Evolutionary conservation across 257 asterid genomes (phyloP).

Genomic region (Nicotiana knightiana): DNA sequence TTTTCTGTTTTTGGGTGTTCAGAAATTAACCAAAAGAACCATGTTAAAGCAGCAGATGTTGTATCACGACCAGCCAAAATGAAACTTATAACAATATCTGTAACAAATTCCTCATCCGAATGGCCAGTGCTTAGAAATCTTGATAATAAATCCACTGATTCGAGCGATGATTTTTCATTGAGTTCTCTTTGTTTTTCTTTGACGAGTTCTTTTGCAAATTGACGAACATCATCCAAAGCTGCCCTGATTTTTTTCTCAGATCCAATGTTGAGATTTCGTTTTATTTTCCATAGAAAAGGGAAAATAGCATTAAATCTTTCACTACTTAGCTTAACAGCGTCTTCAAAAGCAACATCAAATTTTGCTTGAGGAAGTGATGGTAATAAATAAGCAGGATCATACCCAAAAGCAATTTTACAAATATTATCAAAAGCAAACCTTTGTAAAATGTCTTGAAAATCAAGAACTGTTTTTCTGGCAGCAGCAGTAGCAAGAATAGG

Average conservation of each 20-base stretch:
- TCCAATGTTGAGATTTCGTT: slow-evolving; percentile 35
- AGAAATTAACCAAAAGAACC: slow-evolving; percentile 62
- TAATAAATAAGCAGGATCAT: slow-evolving; percentile 47
- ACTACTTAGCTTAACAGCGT: slow-evolving; percentile 19
- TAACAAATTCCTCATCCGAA: slow-evolving; percentile 42
- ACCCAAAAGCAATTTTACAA: slow-evolving; percentile 55
- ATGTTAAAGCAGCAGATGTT: slow-evolving; percentile 56
- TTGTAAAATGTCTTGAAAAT: slow-evolving; percentile 57
- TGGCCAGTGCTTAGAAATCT: slow-evolving; percentile 46
- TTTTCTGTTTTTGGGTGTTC: slow-evolving; percentile 30
- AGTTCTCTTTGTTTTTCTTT: slow-evolving; percentile 32
- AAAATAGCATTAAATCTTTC: slow-evolving; percentile 27
- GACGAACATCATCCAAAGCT: slow-evolving; percentile 20
- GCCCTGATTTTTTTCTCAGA: slow-evolving; percentile 34
- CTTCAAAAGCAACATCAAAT: slow-evolving; percentile 46
- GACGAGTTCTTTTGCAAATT: slow-evolving; percentile 36
- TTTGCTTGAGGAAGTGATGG: slow-evolving; percentile 38
- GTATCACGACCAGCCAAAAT: slow-evolving; percentile 69
- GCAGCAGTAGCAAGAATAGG: slow-evolving; percentile 37
- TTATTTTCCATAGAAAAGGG: slow-evolving; percentile 41
- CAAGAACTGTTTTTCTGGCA: slow-evolving; percentile 15
- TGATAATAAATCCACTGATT: slow-evolving; percentile 45
- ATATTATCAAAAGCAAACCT: slow-evolving; percentile 67
- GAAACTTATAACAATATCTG: slow-evolving; percentile 57
- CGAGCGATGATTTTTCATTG: slow-evolving; percentile 3